phyloP scores from a whole-genome alignment of 2,329 filamentous ascomycete genomes.

The Leptographium lundbergii region DNA sequence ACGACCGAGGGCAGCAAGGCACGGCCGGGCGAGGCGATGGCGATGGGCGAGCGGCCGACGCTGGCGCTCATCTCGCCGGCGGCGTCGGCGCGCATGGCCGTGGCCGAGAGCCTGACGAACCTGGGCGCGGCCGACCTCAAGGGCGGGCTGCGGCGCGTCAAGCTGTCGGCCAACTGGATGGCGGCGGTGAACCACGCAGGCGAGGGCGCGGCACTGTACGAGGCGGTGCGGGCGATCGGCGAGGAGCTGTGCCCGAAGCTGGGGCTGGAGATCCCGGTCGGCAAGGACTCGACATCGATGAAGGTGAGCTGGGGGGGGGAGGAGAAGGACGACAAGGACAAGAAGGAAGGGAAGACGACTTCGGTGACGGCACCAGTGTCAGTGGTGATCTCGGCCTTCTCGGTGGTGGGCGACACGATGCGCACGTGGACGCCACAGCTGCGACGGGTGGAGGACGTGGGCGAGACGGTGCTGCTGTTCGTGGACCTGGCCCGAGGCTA shows the following conservation, averaged over 20 bases:
- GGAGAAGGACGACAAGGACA: slow-evolving; percentile 17
- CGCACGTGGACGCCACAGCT: slow-evolving; percentile 93
- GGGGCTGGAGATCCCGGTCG: slow-evolving; percentile 89
- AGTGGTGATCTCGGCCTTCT: slow-evolving; percentile 82
- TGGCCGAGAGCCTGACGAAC: slow-evolving; percentile 88
- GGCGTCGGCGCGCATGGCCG: slow-evolving; percentile 90
- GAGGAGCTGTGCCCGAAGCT: slow-evolving; percentile 83
- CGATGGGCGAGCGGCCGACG: slow-evolving; percentile 86
- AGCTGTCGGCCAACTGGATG: slow-evolving; percentile 98
- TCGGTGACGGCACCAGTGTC: slow-evolving; percentile 90
- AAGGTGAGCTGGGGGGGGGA: slow-evolving; percentile 84
- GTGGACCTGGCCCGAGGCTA: slow-evolving; percentile 77
- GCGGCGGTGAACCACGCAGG: slow-evolving; percentile 87
- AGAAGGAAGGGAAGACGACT: slow-evolving; percentile 53
- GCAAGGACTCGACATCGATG: slow-evolving; percentile 98
- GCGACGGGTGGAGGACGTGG: slow-evolving; percentile 70
- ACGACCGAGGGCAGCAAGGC: slow-evolving; percentile 52
- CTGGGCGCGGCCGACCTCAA: slow-evolving; percentile 60
- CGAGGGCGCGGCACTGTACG: slow-evolving; percentile 83
- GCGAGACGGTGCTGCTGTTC: slow-evolving; percentile 77
- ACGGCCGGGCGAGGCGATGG: slow-evolving; percentile 87
- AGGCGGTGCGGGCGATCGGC: slow-evolving; percentile 85
- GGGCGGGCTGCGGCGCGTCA: slow-evolving; percentile 60
- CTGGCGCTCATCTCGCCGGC: slow-evolving; percentile 81
- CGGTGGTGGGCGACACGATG: slow-evolving; percentile 66